A percentile compares a stretch with the other conserved stretches of the same genome.
Evolutionary conservation across 2,329 filamentous ascomycete species (phyloP).

Genomic region (Claviceps quebecensis): DNA sequence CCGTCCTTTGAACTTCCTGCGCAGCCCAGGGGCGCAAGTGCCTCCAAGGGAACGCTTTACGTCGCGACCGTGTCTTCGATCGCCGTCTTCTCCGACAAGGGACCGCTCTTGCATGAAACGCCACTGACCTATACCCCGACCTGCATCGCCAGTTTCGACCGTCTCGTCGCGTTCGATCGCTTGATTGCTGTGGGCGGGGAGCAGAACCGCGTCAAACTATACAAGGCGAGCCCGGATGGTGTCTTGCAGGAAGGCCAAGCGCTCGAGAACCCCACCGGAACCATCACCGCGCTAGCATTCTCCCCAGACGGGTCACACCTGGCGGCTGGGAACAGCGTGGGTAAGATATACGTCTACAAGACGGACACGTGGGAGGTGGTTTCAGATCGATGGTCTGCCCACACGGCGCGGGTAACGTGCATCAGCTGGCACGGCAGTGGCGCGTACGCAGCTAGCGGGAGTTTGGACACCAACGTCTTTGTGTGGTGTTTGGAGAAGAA

Average conservation of each 20-base stretch:
- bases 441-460: constrained; percentile 69
- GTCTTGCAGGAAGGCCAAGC: constrained; percentile 39
- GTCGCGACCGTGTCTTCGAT: constrained; percentile 43
- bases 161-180: constrained; percentile 47
- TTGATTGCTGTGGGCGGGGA: constrained; percentile 67
- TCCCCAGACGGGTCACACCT: constrained; percentile 63
- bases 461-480: constrained; percentile 80
- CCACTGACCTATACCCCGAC: constrained; percentile 52
- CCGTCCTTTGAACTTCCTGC: constrained; percentile 52
- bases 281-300: constrained; percentile 71
- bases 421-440: constrained; percentile 66
- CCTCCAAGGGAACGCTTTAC: constrained; percentile 35
- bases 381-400: constrained; percentile 57
- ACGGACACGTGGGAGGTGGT: constrained; percentile 52
- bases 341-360: constrained; percentile 73
- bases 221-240: constrained; percentile 40
- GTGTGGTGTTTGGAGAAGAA: constrained; percentile 73
- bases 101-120: constrained; percentile 44
- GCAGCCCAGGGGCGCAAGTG: constrained; percentile 65
- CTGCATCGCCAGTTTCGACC: constrained; percentile 54
- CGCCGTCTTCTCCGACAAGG: constrained; percentile 38
- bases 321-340: constrained; percentile 68
- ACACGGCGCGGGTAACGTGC: constrained; percentile 42
- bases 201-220: constrained; percentile 63
- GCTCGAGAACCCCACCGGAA: constrained; percentile 54